Evolutionary conservation across 768 basidiomycete genomes (phyloP).

Genomic region (Pulveroboletus sp.): DNA sequence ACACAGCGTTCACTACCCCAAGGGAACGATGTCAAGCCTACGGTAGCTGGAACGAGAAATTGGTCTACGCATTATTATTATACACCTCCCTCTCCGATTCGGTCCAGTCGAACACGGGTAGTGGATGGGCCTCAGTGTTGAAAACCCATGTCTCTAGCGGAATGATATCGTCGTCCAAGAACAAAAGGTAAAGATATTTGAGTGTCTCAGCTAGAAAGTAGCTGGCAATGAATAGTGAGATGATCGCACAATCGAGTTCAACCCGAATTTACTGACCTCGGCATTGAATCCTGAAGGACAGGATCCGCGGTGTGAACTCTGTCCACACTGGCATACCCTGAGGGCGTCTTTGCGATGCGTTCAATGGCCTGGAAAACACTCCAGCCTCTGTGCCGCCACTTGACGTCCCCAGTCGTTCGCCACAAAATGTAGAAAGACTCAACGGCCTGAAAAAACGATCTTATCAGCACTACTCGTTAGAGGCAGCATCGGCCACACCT

Average conservation of each 20-base stretch:
- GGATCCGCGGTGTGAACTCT: slow-evolving; percentile 43
- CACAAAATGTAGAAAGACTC: slow-evolving; percentile 72
- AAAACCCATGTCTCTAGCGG: slow-evolving; percentile 55
- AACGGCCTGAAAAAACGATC: slow-evolving; percentile 45
- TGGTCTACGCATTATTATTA: background rate
- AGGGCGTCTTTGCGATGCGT: slow-evolving; percentile 48
- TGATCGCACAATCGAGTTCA: background rate
- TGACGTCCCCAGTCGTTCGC: slow-evolving; percentile 59
- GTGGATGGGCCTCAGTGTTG: slow-evolving; percentile 73
- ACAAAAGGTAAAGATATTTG: slow-evolving; percentile 72
- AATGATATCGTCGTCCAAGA: slow-evolving; percentile 57
- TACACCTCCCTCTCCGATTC: slow-evolving; percentile 44
- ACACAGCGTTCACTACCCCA: background rate
- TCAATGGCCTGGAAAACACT: slow-evolving; percentile 63
- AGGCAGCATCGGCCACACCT: slow-evolving; percentile 40
- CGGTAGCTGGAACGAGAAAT: background rate
- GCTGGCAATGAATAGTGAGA: slow-evolving; percentile 19
- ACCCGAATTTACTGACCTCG: slow-evolving; percentile 49
- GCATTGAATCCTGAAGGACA: slow-evolving; percentile 53
- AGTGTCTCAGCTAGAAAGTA: slow-evolving; percentile 58
- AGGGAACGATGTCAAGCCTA: background rate
- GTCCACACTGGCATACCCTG: slow-evolving; percentile 58
- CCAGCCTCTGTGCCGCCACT: slow-evolving; percentile 73
- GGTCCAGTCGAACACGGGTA: slow-evolving; percentile 67
- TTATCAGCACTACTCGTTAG: background rate